Evolutionary conservation across 306 rosid genomes (phyloP).

Genomic region (Trifolium pratense): DNA sequence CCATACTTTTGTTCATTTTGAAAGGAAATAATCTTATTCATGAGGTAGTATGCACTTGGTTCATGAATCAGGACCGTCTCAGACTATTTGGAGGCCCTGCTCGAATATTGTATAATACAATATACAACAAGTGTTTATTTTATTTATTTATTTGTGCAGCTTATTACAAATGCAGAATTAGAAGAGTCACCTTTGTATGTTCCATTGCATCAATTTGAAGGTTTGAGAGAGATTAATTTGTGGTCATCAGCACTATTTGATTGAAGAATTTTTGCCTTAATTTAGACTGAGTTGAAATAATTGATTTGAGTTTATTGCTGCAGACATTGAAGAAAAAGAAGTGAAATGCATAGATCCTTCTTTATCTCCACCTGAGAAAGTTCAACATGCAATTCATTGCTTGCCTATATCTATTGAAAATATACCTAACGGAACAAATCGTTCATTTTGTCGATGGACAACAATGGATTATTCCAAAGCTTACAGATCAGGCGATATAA

Average conservation of each 20-base stretch:
- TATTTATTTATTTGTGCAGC: conserved; percentile 57
- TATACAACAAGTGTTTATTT: background rate
- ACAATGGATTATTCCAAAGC: conserved; percentile 79
- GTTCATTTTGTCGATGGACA: conserved; percentile 67
- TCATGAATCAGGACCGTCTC: background rate
- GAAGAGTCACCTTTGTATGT: conserved; percentile 71
- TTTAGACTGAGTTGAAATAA: background rate
- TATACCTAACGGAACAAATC: conserved; percentile 31
- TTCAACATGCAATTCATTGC: conserved; percentile 64
- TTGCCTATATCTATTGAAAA: conserved; percentile 49
- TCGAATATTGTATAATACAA: background rate
- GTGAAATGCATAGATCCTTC: conserved; percentile 60
- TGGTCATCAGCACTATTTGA: conserved; percentile 3
- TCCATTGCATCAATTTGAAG: conserved; percentile 76
- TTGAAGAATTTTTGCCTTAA: background rate
- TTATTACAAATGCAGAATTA: conserved; percentile 69
- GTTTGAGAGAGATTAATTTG: conserved; percentile 42
- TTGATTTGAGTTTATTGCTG: conserved; percentile 26
- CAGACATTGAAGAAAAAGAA: conserved; percentile 61
- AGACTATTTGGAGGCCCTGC: too few species aligned
- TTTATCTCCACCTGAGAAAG: conserved; percentile 66
- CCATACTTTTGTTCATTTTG: conserved; percentile 60
- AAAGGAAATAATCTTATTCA: conserved; percentile 79
- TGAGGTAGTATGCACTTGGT: conserved; percentile 46
- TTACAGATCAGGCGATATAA: conserved; percentile 60